Percentiles rank a stretch among this genome's conserved stretches.
phyloP scores from a whole-genome alignment of 148 eudicot species.

The Pharnaceum exiguum region DNA sequence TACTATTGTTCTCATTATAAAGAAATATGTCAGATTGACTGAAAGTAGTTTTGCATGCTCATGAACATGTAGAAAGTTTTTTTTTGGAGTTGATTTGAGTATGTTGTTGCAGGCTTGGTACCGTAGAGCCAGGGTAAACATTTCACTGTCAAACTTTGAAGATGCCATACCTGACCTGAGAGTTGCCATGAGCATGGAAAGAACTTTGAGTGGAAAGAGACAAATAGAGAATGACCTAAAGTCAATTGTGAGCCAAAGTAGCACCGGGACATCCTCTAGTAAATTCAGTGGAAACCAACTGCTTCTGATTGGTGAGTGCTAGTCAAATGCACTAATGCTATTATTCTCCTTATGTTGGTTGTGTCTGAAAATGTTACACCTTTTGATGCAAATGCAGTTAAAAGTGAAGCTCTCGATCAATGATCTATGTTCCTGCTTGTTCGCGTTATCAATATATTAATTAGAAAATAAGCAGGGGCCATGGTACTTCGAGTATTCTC shows the following conservation, averaged over 20 bases:
- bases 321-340: background rate
- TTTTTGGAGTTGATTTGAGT: conserved; percentile 2
- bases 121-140: conserved; percentile 79
- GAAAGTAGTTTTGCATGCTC: too few relatives aligned
- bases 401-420: too few relatives aligned
- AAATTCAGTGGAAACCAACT: conserved; percentile 17
- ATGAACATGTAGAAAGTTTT: too few relatives aligned
- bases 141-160: conserved; percentile 50
- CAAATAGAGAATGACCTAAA: conserved; percentile 64
- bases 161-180: conserved; percentile 61
- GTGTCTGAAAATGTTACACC: background rate
- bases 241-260: conserved; percentile 20
- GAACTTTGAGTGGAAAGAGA: conserved; percentile 54
- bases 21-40: background rate
- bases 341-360: background rate
- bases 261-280: conserved; percentile 14
- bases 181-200: conserved; percentile 52
- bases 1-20: background rate
- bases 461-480: too few relatives aligned
- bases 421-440: too few relatives aligned
- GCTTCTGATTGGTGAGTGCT: conserved; percentile 28
- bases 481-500: too few relatives aligned
- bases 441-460: too few relatives aligned
- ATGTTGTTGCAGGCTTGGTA: conserved; percentile 74
- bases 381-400: too few relatives aligned